phyloP scores from a whole-genome alignment of 306 rosid species.

The Malus asiatica region DNA sequence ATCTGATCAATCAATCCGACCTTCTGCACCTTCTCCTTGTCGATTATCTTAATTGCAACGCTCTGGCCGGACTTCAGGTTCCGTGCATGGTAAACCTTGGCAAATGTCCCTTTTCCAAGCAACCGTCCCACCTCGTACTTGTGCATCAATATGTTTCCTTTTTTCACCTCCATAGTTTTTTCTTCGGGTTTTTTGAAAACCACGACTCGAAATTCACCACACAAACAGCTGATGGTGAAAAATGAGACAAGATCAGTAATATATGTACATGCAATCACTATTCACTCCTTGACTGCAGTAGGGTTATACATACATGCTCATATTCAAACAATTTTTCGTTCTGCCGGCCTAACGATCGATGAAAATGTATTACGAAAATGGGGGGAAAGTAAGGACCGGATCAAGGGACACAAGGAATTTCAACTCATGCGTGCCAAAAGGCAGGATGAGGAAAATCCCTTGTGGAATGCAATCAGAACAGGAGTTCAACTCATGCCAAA shows the following conservation, averaged over 20 bases:
- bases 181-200: neutral
- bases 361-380: neutral
- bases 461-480: neutral
- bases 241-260: neutral
- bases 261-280: neutral
- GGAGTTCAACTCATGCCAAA: conserved; percentile 9
- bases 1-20: conserved; percentile 51
- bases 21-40: conserved; percentile 40
- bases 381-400: neutral
- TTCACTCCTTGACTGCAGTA: neutral
- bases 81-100: conserved; percentile 47
- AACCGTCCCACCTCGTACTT: conserved; percentile 46
- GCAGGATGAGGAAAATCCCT: conserved; percentile 18
- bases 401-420: conserved; percentile 12
- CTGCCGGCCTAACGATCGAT: no score
- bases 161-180: conserved; percentile 20
- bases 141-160: conserved; percentile 30
- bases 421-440: conserved; percentile 13
- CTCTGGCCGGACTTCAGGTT: conserved; percentile 33
- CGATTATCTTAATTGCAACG: conserved; percentile 44
- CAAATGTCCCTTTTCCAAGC: conserved; percentile 57
- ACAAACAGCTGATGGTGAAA: neutral
- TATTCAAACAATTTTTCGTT: neutral
- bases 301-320: neutral
- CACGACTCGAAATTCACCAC: neutral